Evolutionary conservation across 116 monocot species (phyloP).

Genomic region (Papilionanthe hybrid): DNA sequence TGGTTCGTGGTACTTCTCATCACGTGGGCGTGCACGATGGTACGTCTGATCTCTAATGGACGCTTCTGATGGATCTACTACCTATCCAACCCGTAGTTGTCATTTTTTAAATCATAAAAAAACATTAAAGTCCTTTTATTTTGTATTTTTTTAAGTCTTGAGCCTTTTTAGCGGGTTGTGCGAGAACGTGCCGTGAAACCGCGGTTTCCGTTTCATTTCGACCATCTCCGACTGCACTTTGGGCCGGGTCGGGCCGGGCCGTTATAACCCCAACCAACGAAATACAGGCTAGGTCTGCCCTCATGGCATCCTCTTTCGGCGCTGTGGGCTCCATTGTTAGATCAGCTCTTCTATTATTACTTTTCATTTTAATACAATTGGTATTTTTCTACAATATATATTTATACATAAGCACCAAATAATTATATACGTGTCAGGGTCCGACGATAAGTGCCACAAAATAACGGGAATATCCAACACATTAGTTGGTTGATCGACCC

Average conservation of each 20-base stretch:
- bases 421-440: too few relatives aligned
- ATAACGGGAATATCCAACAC: too few relatives aligned
- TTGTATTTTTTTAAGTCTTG: neutral
- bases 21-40: neutral
- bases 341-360: too few relatives aligned
- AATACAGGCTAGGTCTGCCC: too few relatives aligned
- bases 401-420: too few relatives aligned
- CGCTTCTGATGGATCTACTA: neutral
- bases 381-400: too few relatives aligned
- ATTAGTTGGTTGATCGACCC: too few relatives aligned
- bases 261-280: neutral
- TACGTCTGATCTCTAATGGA: conserved; percentile 6
- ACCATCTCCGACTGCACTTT: neutral
- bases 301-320: neutral
- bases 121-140: neutral
- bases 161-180: neutral
- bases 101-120: neutral
- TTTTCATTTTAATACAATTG: too few relatives aligned
- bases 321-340: neutral
- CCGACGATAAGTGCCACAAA: too few relatives aligned
- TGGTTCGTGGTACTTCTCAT: neutral
- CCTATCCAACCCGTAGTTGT: neutral
- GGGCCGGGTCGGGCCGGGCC: neutral
- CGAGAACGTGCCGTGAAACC: conserved; percentile 1
- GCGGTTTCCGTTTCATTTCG: neutral